phyloP scores from a whole-genome alignment of 345 rosid species.

The Cardamine resedifolia region DNA sequence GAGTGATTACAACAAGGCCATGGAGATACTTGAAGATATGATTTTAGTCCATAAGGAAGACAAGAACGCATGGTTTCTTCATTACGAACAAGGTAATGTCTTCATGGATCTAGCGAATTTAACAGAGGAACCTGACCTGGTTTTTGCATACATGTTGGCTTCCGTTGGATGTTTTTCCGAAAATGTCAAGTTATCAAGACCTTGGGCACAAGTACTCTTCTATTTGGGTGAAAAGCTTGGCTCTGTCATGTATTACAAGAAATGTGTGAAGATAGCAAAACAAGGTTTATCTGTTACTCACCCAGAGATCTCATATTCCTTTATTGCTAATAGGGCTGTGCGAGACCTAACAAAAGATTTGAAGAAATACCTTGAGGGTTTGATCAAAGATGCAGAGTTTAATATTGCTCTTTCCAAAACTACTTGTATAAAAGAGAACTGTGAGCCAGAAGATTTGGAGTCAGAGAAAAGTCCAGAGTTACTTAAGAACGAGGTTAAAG shows the following conservation, averaged over 20 bases:
- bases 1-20: background rate
- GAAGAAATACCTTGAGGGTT: background rate
- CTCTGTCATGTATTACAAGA: background rate
- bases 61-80: background rate
- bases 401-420: background rate
- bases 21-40: conserved; percentile 3
- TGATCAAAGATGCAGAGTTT: background rate
- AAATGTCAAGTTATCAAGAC: background rate
- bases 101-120: background rate
- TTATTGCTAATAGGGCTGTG: background rate
- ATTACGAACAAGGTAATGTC: background rate
- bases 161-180: background rate
- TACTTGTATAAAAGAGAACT: background rate
- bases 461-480: background rate
- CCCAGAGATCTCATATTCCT: background rate
- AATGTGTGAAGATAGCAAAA: background rate
- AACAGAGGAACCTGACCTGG: background rate
- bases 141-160: conserved; percentile 5
- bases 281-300: background rate
- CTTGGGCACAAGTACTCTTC: background rate
- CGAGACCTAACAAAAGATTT: background rate
- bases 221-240: background rate
- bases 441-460: background rate
- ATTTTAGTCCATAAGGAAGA: background rate
- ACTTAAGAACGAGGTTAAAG: background rate